These are phyloP conservation scores for Plenodomus tracheiphilus DNA, from an alignment of 2,329 filamentous ascomycete genomes.

Conservation along the genomic window DNA sequence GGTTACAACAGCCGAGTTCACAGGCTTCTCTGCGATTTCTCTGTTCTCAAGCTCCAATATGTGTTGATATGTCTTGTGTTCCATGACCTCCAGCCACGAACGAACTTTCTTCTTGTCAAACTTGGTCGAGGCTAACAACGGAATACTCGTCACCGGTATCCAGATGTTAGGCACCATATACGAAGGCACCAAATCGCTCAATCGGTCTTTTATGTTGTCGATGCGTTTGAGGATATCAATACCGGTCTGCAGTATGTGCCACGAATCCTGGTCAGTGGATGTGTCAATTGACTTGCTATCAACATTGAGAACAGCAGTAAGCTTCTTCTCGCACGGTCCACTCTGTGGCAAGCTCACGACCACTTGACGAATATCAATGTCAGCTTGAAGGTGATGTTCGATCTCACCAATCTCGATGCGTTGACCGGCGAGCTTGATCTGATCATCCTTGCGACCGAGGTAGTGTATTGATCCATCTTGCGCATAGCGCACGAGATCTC, in stretches of 20 bases:
- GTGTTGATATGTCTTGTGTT: conserved; percentile 45
- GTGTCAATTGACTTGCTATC: conserved; percentile 20
- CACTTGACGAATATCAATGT: conserved; percentile 40
- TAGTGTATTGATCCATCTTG: conserved; percentile 34
- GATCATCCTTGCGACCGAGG: conserved; percentile 37
- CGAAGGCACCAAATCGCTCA: conserved; percentile 30
- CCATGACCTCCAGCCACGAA: conserved; percentile 50
- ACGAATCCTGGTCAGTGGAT: conserved; percentile 20
- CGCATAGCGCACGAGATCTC: conserved; percentile 37
- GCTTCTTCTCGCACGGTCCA: conserved; percentile 48
- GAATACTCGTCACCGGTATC: conserved; percentile 43
- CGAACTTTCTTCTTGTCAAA: conserved; percentile 40
- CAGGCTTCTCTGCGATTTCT: conserved; percentile 17
- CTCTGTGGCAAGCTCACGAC: conserved; percentile 50
- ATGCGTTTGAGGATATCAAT: conserved; percentile 33
- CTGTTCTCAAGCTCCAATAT: conserved; percentile 45
- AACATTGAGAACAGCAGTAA: conserved; percentile 50
- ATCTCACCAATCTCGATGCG: conserved; percentile 43
- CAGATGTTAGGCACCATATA: conserved; percentile 41
- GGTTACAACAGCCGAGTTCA: conserved; percentile 12
- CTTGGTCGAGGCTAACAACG: conserved; percentile 33
- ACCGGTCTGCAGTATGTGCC: conserved; percentile 38
- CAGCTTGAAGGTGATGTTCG: conserved; percentile 33
- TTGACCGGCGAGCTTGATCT: conserved; percentile 42
- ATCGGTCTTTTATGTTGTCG: conserved; percentile 31